These are phyloP conservation scores for Solanum chmielewskii DNA, from an alignment of 257 asterid species.

Conservation along the genomic window DNA sequence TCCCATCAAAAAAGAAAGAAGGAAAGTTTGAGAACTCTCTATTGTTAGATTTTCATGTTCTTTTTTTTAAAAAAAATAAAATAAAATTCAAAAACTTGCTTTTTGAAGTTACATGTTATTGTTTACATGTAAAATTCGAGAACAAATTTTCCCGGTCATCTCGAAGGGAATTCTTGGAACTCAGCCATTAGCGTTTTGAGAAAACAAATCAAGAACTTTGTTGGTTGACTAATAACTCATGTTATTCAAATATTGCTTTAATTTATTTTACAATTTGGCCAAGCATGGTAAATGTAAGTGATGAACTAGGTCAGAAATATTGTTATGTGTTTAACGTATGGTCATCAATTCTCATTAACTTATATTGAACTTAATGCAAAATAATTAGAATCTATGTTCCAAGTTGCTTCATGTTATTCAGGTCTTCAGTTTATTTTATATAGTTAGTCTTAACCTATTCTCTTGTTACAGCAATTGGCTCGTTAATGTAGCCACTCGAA, in stretches of 20 bases:
- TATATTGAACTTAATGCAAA: neutral
- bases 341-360: neutral
- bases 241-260: neutral
- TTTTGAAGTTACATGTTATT: too few relatives aligned
- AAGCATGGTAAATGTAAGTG: neutral
- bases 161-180: too few relatives aligned
- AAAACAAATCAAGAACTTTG: neutral
- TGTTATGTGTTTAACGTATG: neutral
- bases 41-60: too few relatives aligned
- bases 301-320: neutral
- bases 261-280: neutral
- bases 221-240: neutral
- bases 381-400: neutral
- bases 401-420: neutral
- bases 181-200: too few relatives aligned
- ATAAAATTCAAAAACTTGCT: too few relatives aligned
- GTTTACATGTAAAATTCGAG: too few relatives aligned
- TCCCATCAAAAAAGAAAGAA: too few relatives aligned
- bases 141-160: too few relatives aligned
- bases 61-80: too few relatives aligned
- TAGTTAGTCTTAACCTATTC: neutral
- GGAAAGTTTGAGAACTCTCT: too few relatives aligned
- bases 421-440: neutral
- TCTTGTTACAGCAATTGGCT: neutral
- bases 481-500: slow-evolving; percentile 62